Evolutionary conservation across 2,329 filamentous ascomycete species (phyloP), one percentile per base, ranked within the genome.

Genomic region (Zarea fungicola): DNA sequence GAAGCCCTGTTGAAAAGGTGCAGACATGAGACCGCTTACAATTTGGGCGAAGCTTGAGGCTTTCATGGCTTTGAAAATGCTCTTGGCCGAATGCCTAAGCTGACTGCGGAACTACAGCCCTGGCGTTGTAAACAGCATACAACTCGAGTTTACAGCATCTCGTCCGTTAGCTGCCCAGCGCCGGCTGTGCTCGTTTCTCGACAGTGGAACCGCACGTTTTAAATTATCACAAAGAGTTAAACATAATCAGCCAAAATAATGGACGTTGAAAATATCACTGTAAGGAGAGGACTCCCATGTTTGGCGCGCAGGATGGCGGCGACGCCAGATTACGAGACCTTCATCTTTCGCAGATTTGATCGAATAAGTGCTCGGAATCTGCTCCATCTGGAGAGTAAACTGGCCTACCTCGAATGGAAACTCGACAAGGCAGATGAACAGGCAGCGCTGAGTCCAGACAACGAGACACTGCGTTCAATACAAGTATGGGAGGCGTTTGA

Each of bases 301-400:
- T 14, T 43, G 29, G 21, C 41, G 19, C 41, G n/a, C 14, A 34
- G 19, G 19, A 34, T 43, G 41, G 39, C 29, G 14, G 19, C 19
- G n/a, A 34, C 14, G 6, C 40, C 40, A 21, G 53, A 55, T 32
- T 34, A 50, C 23, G 46, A 51, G 34, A 48, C 48, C 1, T 41
- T 51, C 21, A 36, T 53, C 2, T 51, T 48, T 6, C 45, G 53
- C 3, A 25, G 42, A 1, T 51, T 53, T 25, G 42, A 53, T 13
- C 40, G 40, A n/a, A 37, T 53, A 0, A 32, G 41, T 1, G 25
- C 46, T 2, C 23, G 51, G 6, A 51, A 49, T 35, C 11, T 49
- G 3, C 29, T 55, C 1, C 28, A 55, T 29, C 51, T 51, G 1
- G 42, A 52, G 34, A 42, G 31, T 3, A 37, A 42, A 25, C 21